Evolutionary conservation across 257 asterid genomes (phyloP).

Genomic region (Salvia hispanica): DNA sequence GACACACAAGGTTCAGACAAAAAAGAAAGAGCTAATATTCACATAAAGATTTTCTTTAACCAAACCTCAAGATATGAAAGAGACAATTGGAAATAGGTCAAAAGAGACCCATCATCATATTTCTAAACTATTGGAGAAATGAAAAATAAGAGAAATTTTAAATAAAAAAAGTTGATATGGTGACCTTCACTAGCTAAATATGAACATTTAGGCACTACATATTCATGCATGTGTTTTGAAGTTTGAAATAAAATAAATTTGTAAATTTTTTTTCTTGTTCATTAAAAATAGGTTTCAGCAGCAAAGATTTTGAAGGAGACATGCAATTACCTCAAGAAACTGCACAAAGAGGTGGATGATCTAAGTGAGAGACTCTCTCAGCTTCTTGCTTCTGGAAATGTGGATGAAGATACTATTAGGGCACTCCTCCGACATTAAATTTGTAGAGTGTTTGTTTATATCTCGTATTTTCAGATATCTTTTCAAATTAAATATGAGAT

Average conservation of each 20-base stretch:
- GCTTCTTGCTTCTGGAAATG: conserved; percentile 46
- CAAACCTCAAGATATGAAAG: conserved; percentile 1
- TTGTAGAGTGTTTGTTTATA: background rate
- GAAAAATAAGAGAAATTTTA: background rate
- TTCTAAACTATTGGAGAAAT: background rate
- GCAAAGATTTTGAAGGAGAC: conserved; percentile 57
- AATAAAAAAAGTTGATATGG: conserved; percentile 17
- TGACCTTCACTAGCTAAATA: conserved; percentile 14
- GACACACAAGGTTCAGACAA: background rate
- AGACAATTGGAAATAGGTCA: conserved; percentile 11
- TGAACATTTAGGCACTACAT: background rate
- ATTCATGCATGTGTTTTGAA: conserved; percentile 30
- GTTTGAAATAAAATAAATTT: too few relatives aligned
- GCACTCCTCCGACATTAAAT: conserved; percentile 43
- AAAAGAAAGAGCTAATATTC: background rate
- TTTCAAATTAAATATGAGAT: too few relatives aligned
- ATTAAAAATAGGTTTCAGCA: conserved; percentile 39
- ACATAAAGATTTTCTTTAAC: background rate
- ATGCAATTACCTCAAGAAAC: conserved; percentile 58
- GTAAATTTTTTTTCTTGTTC: background rate
- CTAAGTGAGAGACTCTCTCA: conserved; percentile 58
- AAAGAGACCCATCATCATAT: background rate
- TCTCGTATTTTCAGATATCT: too few relatives aligned
- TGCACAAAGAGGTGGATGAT: conserved; percentile 71
- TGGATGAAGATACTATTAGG: conserved; percentile 46